A percentile compares a stretch with the other conserved stretches of the same genome.
Evolutionary conservation across 2,329 filamentous ascomycete species (phyloP).

Genomic region (Apiospora kogelbergensis): DNA sequence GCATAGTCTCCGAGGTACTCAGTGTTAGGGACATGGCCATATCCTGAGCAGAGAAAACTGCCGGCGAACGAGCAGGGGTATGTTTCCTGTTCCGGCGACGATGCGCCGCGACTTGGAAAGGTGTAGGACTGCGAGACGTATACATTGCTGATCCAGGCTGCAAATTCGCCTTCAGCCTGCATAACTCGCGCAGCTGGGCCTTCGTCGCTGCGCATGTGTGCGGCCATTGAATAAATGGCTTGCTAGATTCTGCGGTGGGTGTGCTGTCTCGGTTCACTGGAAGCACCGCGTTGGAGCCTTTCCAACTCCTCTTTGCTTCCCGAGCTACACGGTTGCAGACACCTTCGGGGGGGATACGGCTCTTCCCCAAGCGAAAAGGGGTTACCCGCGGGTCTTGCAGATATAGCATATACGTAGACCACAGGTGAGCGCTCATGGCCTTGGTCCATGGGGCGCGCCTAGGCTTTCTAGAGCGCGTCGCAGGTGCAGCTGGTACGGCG

Average conservation of each 20-base stretch:
- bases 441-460: constrained; percentile 63
- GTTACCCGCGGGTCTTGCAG: constrained; percentile 68
- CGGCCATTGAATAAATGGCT: constrained; percentile 60
- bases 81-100: constrained; percentile 50
- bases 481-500: background rate
- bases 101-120: constrained; percentile 51
- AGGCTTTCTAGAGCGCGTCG: constrained; percentile 24
- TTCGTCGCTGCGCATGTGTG: constrained; percentile 64
- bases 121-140: constrained; percentile 55
- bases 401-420: constrained; percentile 65
- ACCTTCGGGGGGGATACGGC: constrained; percentile 63
- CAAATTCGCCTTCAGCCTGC: constrained; percentile 51
- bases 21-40: constrained; percentile 63
- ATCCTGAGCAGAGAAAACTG: constrained; percentile 59
- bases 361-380: constrained; percentile 63
- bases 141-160: constrained; percentile 45
- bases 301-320: constrained; percentile 67
- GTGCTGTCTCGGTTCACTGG: constrained; percentile 54
- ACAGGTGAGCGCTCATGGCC: constrained; percentile 64
- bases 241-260: constrained; percentile 48
- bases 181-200: constrained; percentile 62
- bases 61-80: constrained; percentile 45
- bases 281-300: constrained; percentile 49
- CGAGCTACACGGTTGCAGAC: constrained; percentile 66
- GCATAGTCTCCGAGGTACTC: constrained; percentile 66